phyloP scores from a whole-genome alignment of 31 red algal genomes.

The Bonnemaisonia californica region DNA sequence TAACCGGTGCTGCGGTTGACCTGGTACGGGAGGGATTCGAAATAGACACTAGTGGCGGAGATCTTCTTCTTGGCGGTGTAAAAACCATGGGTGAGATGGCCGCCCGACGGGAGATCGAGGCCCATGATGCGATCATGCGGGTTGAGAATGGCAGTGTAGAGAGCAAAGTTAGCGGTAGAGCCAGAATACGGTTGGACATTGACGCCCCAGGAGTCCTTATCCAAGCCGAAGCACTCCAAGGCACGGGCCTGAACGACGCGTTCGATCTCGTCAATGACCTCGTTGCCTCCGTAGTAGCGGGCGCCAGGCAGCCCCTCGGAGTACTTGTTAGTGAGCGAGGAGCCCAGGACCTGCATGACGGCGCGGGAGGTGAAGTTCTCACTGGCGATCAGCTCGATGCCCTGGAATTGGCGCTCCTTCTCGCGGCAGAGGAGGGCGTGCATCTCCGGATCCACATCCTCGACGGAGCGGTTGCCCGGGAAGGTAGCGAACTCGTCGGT shows the following conservation, averaged over 20 bases:
- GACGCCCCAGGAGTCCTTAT: slow-evolving; percentile 82
- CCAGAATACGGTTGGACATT: slow-evolving; percentile 99
- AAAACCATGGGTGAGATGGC: slow-evolving; percentile 98
- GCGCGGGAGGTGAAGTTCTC: slow-evolving; percentile 99
- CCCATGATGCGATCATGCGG: slow-evolving; percentile 99
- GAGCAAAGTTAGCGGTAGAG: slow-evolving; percentile 96
- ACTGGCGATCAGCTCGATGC: slow-evolving; percentile 96
- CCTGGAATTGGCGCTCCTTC: slow-evolving; percentile 88
- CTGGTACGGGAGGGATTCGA: slow-evolving; percentile 95
- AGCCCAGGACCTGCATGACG: slow-evolving; percentile 88
- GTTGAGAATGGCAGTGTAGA: slow-evolving; percentile 89
- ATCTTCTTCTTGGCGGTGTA: slow-evolving; percentile 97
- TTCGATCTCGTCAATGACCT: slow-evolving; percentile 96
- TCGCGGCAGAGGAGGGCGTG: slow-evolving; percentile 77
- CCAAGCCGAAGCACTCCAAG: slow-evolving; percentile 78
- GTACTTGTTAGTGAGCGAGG: slow-evolving; percentile 97
- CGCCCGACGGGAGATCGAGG: slow-evolving; percentile 92
- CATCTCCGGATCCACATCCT: slow-evolving; percentile 84
- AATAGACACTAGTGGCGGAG: slow-evolving; percentile 94
- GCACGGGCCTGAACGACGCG: slow-evolving; percentile 82
- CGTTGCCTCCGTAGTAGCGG: slow-evolving; percentile 99
- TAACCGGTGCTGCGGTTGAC: slow-evolving; percentile 78
- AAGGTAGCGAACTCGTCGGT: slow-evolving; percentile 70
- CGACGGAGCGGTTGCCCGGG: slow-evolving; percentile 75
- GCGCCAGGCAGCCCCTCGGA: slow-evolving; percentile 92